phyloP scores from a whole-genome alignment of 352 stramenopile species.

The Phytophthora ohioensis region DNA sequence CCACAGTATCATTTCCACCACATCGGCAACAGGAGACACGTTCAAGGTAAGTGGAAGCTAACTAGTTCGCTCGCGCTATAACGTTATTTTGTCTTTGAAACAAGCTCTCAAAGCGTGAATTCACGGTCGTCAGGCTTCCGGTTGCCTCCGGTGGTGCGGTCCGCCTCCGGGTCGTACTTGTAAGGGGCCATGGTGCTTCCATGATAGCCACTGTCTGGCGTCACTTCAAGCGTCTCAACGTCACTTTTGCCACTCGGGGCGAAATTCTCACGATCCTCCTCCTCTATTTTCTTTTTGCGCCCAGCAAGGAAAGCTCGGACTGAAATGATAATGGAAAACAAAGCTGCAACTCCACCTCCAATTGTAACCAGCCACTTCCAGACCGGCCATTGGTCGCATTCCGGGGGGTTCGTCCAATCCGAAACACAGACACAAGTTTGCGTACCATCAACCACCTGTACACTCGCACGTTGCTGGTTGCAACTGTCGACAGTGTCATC shows the following conservation, averaged over 20 bases:
- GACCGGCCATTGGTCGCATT: constrained; percentile 56
- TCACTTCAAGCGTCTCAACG: constrained; percentile 49
- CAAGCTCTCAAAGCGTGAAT: constrained; percentile 41
- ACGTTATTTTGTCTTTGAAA: constrained; percentile 35
- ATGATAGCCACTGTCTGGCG: constrained; percentile 37
- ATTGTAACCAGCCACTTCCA: constrained; percentile 72
- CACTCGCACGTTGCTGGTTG: constrained; percentile 59
- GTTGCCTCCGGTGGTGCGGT: constrained; percentile 17
- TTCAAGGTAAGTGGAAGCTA: constrained; percentile 20
- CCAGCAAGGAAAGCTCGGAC: constrained; percentile 55
- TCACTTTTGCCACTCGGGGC: constrained; percentile 34
- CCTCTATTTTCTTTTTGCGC: constrained; percentile 48
- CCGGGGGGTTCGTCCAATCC: constrained; percentile 68
- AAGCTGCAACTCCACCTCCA: constrained; percentile 60
- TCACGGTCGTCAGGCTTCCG: constrained; percentile 47
- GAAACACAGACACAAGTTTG: constrained; percentile 64
- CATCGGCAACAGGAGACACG: constrained; percentile 11
- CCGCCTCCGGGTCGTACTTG: constrained; percentile 43
- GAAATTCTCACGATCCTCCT: constrained; percentile 22
- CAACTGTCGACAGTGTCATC: constrained; percentile 51
- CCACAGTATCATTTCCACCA: constrained; percentile 19
- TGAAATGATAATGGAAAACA: constrained; percentile 68
- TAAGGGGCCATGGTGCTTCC: constrained; percentile 25
- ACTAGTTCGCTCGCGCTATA: constrained; percentile 39
- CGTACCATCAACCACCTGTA: constrained; percentile 51